phyloP scores from a whole-genome alignment of 148 eudicot species.

The Nyssa sinensis region DNA sequence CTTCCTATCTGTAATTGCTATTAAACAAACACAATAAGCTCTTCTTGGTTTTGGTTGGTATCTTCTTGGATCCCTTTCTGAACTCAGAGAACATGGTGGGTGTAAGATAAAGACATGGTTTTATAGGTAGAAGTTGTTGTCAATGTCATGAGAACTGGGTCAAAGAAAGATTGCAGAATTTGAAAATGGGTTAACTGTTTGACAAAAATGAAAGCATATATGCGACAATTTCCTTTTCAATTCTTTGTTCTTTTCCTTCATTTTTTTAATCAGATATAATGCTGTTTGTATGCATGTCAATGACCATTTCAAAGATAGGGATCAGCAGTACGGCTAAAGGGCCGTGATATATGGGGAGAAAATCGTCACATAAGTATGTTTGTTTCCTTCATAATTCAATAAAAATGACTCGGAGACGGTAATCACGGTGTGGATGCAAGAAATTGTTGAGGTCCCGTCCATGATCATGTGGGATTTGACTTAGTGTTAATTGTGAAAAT shows the following conservation, averaged over 20 bases:
- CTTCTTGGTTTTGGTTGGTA: not conserved
- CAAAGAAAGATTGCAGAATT: conserved; percentile 27
- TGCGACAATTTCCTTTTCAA: not conserved
- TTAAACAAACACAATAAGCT: not conserved
- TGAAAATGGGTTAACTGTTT: conserved; percentile 12
- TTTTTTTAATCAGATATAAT: too few species aligned
- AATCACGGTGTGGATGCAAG: conserved; percentile 16
- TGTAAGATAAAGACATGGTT: not conserved
- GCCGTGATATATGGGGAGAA: too few species aligned
- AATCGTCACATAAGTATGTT: too few species aligned
- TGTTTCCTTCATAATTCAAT: not conserved
- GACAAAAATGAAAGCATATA: conserved; percentile 6
- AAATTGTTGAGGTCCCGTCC: conserved; percentile 2
- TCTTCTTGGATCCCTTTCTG: too few species aligned
- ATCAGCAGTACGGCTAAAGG: too few species aligned
- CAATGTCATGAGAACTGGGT: conserved; percentile 21
- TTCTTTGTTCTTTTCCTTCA: not conserved
- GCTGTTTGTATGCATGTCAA: not conserved
- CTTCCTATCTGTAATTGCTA: not conserved
- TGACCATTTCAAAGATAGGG: too few species aligned
- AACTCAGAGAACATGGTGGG: not conserved
- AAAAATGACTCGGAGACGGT: conserved; percentile 9
- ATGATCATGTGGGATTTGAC: not conserved
- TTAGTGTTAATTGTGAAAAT: too few species aligned
- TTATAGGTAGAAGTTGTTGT: conserved; percentile 13